Evolutionary conservation across 495 filamentous ascomycete species (phyloP).

Genomic region (Saxispiralis lemnorum): DNA sequence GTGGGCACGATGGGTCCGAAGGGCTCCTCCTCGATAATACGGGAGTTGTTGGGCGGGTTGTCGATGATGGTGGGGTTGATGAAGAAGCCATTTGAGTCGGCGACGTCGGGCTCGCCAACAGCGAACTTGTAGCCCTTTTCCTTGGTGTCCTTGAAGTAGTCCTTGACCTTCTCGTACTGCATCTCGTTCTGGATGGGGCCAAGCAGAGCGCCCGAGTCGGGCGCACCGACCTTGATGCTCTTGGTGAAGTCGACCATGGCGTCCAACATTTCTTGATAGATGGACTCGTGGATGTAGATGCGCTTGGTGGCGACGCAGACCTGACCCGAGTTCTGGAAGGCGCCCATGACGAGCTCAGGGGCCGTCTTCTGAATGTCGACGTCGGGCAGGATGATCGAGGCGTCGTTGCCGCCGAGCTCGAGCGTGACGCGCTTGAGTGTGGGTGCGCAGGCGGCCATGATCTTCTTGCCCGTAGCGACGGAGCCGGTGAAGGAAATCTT

Average conservation of each 20-base stretch:
- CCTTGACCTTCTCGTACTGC: conserved; percentile 31
- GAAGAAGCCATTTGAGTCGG: conserved; percentile 31
- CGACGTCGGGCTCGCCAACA: conserved; percentile 25
- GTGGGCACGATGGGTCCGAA: conserved; percentile 35
- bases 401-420: conserved; percentile 52
- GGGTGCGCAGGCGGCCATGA: conserved; percentile 18
- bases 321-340: conserved; percentile 45
- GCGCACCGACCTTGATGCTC: conserved; percentile 24
- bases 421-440: conserved; percentile 30
- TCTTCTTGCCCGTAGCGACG: conserved; percentile 21
- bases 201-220: conserved; percentile 21
- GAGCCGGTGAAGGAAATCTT: conserved; percentile 24
- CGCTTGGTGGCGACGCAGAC: conserved; percentile 47
- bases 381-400: conserved; percentile 46
- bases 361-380: conserved; percentile 45
- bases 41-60: conserved; percentile 36
- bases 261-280: conserved; percentile 44
- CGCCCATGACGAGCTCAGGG: conserved; percentile 35
- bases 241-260: conserved; percentile 38
- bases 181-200: conserved; percentile 38
- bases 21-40: conserved; percentile 32
- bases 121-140: conserved; percentile 27
- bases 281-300: conserved; percentile 49
- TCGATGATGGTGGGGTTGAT: conserved; percentile 41
- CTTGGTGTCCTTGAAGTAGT: conserved; percentile 27